Evolutionary conservation across 495 filamentous ascomycete species (phyloP).

Genomic region (Annulohypoxylon nitens): DNA sequence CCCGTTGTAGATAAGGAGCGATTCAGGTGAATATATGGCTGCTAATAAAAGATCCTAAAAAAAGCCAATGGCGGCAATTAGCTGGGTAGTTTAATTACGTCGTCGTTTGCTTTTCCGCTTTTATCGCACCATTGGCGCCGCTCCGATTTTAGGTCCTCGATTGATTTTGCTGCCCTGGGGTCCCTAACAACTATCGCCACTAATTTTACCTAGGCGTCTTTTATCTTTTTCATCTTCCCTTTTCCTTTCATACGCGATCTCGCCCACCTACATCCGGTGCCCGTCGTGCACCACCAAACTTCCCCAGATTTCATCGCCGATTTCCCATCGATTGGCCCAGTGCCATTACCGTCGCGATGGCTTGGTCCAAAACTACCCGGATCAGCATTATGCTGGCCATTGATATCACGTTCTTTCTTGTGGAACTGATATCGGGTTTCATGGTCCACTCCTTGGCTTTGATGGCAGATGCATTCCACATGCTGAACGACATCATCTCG

Average conservation of each 20-base stretch:
- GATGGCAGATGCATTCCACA: slow-evolving; percentile 97
- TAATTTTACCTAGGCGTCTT: slow-evolving; percentile 18
- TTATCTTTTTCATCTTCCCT: slow-evolving; percentile 4
- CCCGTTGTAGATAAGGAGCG: slow-evolving; percentile 4
- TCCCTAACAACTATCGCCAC: slow-evolving; percentile 24
- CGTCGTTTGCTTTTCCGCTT: slow-evolving; percentile 19
- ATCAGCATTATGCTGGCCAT: slow-evolving; percentile 94
- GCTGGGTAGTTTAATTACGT: slow-evolving; percentile 14
- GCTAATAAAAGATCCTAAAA: slow-evolving; percentile 18
- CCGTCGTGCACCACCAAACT: background rate
- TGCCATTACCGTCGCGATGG: slow-evolving; percentile 68
- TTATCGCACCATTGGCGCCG: slow-evolving; percentile 19
- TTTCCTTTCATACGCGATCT: slow-evolving; percentile 3
- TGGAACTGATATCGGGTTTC: slow-evolving; percentile 89
- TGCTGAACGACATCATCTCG: slow-evolving; percentile 98
- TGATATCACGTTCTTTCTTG: slow-evolving; percentile 87
- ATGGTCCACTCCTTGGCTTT: slow-evolving; percentile 90
- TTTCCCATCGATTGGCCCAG: slow-evolving; percentile 12
- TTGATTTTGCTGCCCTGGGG: slow-evolving; percentile 5
- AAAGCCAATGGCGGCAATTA: slow-evolving; percentile 11
- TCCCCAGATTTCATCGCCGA: background rate
- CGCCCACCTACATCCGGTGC: background rate
- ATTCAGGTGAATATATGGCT: slow-evolving; percentile 19
- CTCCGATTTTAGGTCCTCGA: background rate
- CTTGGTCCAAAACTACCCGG: slow-evolving; percentile 89